Conservation (phyloP, 805 yeast species). For the Torulaspora microellipsoides region DNA sequence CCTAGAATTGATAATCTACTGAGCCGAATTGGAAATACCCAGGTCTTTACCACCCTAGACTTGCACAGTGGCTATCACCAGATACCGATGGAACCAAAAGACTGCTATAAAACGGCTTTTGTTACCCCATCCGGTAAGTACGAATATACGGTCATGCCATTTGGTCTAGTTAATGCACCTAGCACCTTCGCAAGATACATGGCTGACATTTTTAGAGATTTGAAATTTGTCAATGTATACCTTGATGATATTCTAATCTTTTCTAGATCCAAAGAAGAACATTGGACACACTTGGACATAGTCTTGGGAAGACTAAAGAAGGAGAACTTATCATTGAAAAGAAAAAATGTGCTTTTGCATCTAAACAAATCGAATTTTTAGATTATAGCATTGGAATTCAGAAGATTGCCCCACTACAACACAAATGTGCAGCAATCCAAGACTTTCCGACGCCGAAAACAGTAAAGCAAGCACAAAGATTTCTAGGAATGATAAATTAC, state of each 20-base stretch:
- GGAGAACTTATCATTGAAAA: constrained; percentile 9
- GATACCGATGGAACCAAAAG: constrained; percentile 10
- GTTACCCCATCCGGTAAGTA: constrained; percentile 14
- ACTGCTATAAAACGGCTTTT: constrained; percentile 10
- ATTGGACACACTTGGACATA: constrained; percentile 13
- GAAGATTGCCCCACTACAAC: constrained; percentile 11
- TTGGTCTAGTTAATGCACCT: constrained; percentile 19
- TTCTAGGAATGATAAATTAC: constrained; percentile 16
- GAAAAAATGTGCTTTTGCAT: constrained; percentile 15
- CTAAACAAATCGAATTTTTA: constrained; percentile 9
- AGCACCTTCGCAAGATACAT: constrained; percentile 18
- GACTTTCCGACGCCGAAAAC: constrained; percentile 8
- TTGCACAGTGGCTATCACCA: constrained; percentile 14
- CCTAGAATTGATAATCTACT: constrained; percentile 1
- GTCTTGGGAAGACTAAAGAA: constrained; percentile 6
- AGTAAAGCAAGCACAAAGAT: constrained; percentile 16
- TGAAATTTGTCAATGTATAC: constrained; percentile 12
- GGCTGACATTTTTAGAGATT: constrained; percentile 17
- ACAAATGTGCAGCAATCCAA: constrained; percentile 15
- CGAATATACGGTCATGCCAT: constrained; percentile 18
- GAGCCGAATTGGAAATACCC: too few relatives aligned
- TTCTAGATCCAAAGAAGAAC: constrained; percentile 7
- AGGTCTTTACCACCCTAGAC: constrained; percentile 9
- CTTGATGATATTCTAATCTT: constrained; percentile 17
- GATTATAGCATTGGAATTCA: constrained; percentile 8